These are phyloP conservation scores for Penicillium daleae DNA, from an alignment of 495 filamentous ascomycete genomes.

Conservation along the genomic window DNA sequence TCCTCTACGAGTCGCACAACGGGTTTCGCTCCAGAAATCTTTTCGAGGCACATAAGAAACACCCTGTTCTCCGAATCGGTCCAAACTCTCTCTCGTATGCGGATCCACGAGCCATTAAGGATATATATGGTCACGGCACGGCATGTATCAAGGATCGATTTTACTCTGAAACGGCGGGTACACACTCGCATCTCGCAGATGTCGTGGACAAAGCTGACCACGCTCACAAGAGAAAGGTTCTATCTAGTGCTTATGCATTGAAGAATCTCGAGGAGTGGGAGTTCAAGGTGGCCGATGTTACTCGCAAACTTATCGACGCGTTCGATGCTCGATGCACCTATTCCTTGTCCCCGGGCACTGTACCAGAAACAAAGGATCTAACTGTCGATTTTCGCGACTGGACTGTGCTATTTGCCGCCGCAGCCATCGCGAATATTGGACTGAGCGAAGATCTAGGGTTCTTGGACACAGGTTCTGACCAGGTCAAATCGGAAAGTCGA, in stretches of 20 bases:
- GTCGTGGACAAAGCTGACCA: slow-evolving; percentile 45
- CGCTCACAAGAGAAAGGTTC: slow-evolving; percentile 43
- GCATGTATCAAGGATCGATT: slow-evolving; percentile 47
- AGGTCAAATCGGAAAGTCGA: slow-evolving; percentile 28
- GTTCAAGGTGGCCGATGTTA: slow-evolving; percentile 52
- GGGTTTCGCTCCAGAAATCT: slow-evolving; percentile 36
- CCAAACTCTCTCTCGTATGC: slow-evolving; percentile 52
- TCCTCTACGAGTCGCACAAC: slow-evolving; percentile 36
- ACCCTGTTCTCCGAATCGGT: slow-evolving; percentile 49
- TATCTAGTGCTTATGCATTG: slow-evolving; percentile 50
- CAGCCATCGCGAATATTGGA: slow-evolving; percentile 51
- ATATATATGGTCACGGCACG: slow-evolving; percentile 56
- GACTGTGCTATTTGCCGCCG: slow-evolving; percentile 36
- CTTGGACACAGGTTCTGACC: slow-evolving; percentile 46
- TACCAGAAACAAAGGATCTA: slow-evolving; percentile 14
- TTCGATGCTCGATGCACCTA: slow-evolving; percentile 27
- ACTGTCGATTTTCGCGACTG: slow-evolving; percentile 41
- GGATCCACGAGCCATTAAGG: slow-evolving; percentile 44
- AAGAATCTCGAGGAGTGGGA: slow-evolving; percentile 56
- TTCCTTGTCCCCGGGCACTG: not conserved
- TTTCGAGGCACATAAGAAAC: slow-evolving; percentile 40
- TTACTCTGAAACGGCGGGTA: slow-evolving; percentile 41
- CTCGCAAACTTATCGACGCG: slow-evolving; percentile 30
- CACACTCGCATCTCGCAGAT: slow-evolving; percentile 45
- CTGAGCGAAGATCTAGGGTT: slow-evolving; percentile 33